Evolutionary conservation across 768 basidiomycete species (phyloP).

Genomic region (Lactarius indigo): DNA sequence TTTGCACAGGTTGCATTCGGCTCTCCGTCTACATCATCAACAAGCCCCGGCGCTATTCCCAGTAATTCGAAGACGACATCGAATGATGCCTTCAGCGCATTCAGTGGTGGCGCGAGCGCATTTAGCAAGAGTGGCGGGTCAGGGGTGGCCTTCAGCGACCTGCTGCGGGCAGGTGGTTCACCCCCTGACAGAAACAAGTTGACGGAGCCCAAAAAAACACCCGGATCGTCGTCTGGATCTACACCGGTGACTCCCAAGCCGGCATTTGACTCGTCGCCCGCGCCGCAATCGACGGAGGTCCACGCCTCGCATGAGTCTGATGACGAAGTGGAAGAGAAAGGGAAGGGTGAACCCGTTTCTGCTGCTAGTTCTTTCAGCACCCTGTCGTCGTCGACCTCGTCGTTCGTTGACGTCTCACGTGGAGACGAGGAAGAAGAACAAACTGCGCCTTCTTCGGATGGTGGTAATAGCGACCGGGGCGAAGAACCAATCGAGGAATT

Average conservation of each 20-base stretch:
- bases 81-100: conserved; percentile 41
- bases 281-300: conserved; percentile 10
- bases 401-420: conserved; percentile 23
- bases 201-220: conserved; percentile 6
- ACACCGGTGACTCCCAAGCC: conserved; percentile 7
- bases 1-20: conserved; percentile 43
- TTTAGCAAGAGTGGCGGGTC: conserved; percentile 42
- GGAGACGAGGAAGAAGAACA: conserved; percentile 24
- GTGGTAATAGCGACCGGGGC: conserved; percentile 21
- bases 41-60: conserved; percentile 20
- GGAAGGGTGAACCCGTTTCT: conserved; percentile 4
- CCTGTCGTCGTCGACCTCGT: conserved; percentile 18
- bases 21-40: conserved; percentile 21
- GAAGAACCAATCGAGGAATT: conserved; percentile 26
- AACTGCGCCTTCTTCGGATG: conserved; percentile 6
- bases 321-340: conserved; percentile 13
- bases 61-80: conserved; percentile 30
- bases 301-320: neutral
- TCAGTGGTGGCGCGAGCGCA: conserved; percentile 33
- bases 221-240: conserved; percentile 5
- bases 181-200: conserved; percentile 10
- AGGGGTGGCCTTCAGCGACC: conserved; percentile 55
- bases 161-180: conserved; percentile 42
- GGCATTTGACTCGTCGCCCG: conserved; percentile 13
- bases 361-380: conserved; percentile 18